Base-by-base conservation (phyloP, 495 filamentous ascomycete species). In the Trichoderma orchidacearum region DNA sequence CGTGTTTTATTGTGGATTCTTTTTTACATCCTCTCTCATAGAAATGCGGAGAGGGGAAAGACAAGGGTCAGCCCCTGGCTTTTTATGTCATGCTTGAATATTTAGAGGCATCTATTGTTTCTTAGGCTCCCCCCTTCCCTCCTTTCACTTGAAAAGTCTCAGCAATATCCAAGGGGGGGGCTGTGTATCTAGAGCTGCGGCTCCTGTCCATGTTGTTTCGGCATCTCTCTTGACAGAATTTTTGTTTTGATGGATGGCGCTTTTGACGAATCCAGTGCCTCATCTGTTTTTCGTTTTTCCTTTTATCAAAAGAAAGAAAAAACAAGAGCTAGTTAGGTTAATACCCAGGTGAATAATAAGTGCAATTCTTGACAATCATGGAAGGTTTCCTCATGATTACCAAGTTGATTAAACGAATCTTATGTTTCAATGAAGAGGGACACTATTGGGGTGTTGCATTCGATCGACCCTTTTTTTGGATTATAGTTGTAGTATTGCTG, bases 1-100 rank as follows among this genome's bases (percentile, higher is more conserved):
- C n/a, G n/a, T n/a, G 71, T 53, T 23, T 61, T 18, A 57, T n/a
- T 41, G n/a, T n/a, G n/a, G n/a, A 41, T 17, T 21, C 15, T 18
- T n/a, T 17, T 17, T 41, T 8, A 41, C 21, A 48, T 1, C 18
- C n/a, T 23, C 17, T n/a, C n/a, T n/a, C n/a, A n/a, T n/a, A n/a
- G n/a, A n/a, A n/a, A n/a, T n/a, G n/a, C n/a, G n/a, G n/a, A n/a
- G n/a, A n/a, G n/a, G n/a, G n/a, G n/a, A n/a, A n/a, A n/a, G n/a
- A n/a, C n/a, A n/a, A n/a, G n/a, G n/a, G n/a, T n/a, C n/a, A n/a
- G n/a, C n/a, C n/a, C n/a, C n/a, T n/a, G n/a, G n/a, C n/a, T n/a
- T n/a, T n/a, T n/a, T n/a, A n/a, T n/a, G n/a, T n/a, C n/a, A n/a
- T n/a, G n/a, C n/a, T n/a, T n/a, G n/a, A n/a, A n/a, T n/a, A n/a